Evolutionary conservation across 371 early-diverging fungal species (phyloP).

Genomic region (Cokeromyces recurvatus): DNA sequence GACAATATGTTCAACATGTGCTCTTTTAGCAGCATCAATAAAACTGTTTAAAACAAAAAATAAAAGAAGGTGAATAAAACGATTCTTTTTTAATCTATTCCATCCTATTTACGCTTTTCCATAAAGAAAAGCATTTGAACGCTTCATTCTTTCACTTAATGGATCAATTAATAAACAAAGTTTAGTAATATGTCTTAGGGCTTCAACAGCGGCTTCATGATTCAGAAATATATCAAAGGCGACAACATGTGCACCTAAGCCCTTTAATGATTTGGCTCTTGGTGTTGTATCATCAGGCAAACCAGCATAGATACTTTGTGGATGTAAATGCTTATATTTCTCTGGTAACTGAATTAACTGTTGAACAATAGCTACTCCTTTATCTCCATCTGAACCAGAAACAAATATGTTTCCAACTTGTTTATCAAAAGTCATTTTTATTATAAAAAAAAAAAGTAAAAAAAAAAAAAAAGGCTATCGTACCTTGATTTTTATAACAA

Average conservation of each 20-base stretch:
- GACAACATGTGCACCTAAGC: conserved; percentile 31
- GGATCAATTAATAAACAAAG: conserved; percentile 43
- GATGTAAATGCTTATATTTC: conserved; percentile 29
- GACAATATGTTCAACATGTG: conserved; percentile 41
- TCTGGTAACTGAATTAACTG: conserved; percentile 35
- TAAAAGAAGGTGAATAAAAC: too few species aligned
- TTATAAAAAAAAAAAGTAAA: conserved; percentile 1
- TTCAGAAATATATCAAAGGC: conserved; percentile 39
- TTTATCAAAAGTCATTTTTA: neutral
- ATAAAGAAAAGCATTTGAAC: conserved; percentile 34
- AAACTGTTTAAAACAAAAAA: conserved; percentile 22
- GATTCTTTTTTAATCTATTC: too few species aligned
- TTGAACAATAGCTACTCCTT: conserved; percentile 41
- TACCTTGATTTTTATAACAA: too few species aligned
- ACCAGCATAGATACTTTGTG: conserved; percentile 38
- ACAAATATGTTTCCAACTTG: conserved; percentile 36
- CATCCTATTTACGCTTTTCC: conserved; percentile 47
- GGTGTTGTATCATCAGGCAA: conserved; percentile 35
- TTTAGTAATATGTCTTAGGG: conserved; percentile 37
- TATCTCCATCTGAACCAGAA: conserved; percentile 45
- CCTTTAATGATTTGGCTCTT: conserved; percentile 25
- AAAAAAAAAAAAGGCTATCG: conserved; percentile 1
- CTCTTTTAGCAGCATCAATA: conserved; percentile 44
- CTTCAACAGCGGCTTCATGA: conserved; percentile 27
- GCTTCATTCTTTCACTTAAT: conserved; percentile 39